Evolutionary conservation across 305 asterid species (phyloP).

Genomic region (Fraxinus xanthoxyloides): DNA sequence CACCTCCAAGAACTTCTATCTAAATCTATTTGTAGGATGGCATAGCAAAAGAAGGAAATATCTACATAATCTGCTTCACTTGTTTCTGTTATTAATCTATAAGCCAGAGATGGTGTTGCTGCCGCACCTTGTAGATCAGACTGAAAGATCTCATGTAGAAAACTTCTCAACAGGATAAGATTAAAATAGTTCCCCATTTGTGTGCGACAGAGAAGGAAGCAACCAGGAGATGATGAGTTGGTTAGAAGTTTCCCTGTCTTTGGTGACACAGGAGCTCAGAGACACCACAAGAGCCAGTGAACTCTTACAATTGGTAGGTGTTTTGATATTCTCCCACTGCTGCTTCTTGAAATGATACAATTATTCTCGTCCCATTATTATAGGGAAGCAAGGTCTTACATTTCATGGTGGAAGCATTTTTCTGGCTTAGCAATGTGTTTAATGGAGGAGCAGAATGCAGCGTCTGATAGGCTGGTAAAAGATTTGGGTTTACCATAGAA

Average conservation of each 20-base stretch:
- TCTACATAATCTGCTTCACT: not conserved
- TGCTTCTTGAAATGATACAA: not conserved
- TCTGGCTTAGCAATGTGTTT: constrained; percentile 44
- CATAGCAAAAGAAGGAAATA: constrained; percentile 12
- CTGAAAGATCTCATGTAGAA: constrained; percentile 25
- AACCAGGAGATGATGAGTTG: constrained; percentile 23
- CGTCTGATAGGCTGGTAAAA: constrained; percentile 39
- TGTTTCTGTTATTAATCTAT: constrained; percentile 11
- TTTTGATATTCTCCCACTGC: not conserved
- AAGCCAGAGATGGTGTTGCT: constrained; percentile 20
- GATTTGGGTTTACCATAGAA: constrained; percentile 41
- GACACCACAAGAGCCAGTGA: not conserved
- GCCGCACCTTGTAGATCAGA: constrained; percentile 39
- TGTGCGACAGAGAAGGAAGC: constrained; percentile 12
- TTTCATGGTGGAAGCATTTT: constrained; percentile 28
- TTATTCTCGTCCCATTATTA: not conserved
- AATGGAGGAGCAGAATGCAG: constrained; percentile 33
- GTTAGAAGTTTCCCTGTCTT: not conserved
- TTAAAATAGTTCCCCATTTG: constrained; percentile 11
- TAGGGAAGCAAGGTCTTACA: not conserved
- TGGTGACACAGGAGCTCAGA: not conserved
- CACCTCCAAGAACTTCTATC: constrained; percentile 32
- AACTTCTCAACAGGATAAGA: constrained; percentile 18
- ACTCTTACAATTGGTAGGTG: not conserved
- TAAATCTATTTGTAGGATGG: constrained; percentile 26